Conservation (phyloP, 768 basidiomycete species). For the Leucocoprinus birnbaumii region DNA sequence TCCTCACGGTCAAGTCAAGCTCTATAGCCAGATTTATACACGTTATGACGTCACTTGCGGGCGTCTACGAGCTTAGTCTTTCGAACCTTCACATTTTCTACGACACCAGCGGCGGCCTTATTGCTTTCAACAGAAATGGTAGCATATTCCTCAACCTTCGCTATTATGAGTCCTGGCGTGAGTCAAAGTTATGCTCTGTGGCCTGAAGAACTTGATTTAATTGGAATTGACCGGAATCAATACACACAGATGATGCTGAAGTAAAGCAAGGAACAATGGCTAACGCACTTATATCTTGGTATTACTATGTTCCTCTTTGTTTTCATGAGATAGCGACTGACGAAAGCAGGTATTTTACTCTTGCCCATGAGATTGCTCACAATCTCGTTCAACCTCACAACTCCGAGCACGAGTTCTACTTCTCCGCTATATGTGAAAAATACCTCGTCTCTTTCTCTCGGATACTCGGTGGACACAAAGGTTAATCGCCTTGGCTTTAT, state of each 20-base stretch:
- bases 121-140: slow-evolving; percentile 91
- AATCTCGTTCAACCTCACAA: slow-evolving; percentile 87
- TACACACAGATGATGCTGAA: slow-evolving; percentile 60
- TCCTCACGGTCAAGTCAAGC: slow-evolving; percentile 53
- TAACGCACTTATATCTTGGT: slow-evolving; percentile 84
- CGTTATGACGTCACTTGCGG: slow-evolving; percentile 60
- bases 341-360: slow-evolving; percentile 74
- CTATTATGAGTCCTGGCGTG: slow-evolving; percentile 86
- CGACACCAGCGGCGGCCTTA: slow-evolving; percentile 74
- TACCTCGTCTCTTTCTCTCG: slow-evolving; percentile 41
- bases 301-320: slow-evolving; percentile 1
- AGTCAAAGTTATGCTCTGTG: slow-evolving; percentile 26
- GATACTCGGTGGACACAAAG: slow-evolving; percentile 20
- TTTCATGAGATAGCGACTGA: not conserved
- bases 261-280: slow-evolving; percentile 49
- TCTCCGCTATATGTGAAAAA: slow-evolving; percentile 84
- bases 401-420: slow-evolving; percentile 92
- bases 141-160: slow-evolving; percentile 87
- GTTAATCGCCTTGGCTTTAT: too few relatives aligned
- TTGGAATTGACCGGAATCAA: too few relatives aligned
- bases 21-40: slow-evolving; percentile 70
- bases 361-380: slow-evolving; percentile 93
- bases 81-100: slow-evolving; percentile 83
- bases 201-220: not conserved
- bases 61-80: slow-evolving; percentile 72